These are phyloP conservation scores for Moricandia moricandioides DNA, from an alignment of 345 rosid species.

Conservation along the genomic window DNA sequence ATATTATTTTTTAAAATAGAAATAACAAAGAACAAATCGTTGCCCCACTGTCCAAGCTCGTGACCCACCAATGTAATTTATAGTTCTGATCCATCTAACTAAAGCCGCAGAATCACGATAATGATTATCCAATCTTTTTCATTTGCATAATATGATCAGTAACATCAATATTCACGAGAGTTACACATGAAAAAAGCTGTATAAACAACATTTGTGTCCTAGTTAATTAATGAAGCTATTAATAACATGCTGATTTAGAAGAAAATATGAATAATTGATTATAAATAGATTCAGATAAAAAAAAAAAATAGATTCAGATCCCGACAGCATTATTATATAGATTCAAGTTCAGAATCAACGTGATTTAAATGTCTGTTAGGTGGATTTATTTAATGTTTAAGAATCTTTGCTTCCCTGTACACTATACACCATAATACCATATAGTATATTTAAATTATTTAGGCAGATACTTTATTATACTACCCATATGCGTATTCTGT, in stretches of 20 bases:
- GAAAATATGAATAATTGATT: not conserved
- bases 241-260: not conserved
- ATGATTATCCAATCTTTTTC: not conserved
- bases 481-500: not conserved
- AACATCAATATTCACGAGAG: not conserved
- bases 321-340: not conserved
- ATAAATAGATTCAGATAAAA: too few species aligned
- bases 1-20: not conserved
- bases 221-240: not conserved
- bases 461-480: not conserved
- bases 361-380: not conserved
- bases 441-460: not conserved
- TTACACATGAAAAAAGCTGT: not conserved
- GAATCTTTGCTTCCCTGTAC: not conserved
- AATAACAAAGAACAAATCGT: constrained; percentile 13
- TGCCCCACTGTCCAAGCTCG: constrained; percentile 9
- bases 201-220: not conserved
- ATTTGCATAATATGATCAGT: not conserved
- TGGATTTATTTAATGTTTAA: not conserved
- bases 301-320: too few species aligned
- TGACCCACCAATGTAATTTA: not conserved
- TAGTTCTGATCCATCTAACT: constrained; percentile 13
- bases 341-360: not conserved
- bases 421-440: not conserved
- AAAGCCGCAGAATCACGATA: constrained; percentile 4